A percentile compares a stretch with the other conserved stretches of the same genome.
phyloP scores from a whole-genome alignment of 2,329 filamentous ascomycete genomes.

The Ceratocystiopsis brevicomis region DNA sequence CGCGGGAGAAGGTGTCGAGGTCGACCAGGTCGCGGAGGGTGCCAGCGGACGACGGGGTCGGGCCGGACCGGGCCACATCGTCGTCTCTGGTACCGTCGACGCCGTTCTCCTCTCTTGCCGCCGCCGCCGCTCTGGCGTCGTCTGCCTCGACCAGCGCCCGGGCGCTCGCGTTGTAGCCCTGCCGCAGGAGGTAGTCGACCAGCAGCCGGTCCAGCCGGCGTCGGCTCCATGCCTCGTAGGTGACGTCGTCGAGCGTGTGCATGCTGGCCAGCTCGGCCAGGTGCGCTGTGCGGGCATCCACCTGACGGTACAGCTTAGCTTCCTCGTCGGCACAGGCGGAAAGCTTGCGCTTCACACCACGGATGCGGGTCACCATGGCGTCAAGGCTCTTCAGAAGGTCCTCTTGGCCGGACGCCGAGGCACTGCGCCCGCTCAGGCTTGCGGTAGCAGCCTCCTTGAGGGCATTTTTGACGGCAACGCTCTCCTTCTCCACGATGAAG shows the following conservation, averaged over 20 bases:
- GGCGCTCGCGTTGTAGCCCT: conserved; percentile 66
- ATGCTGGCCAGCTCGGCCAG: conserved; percentile 66
- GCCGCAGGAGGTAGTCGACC: conserved; percentile 79
- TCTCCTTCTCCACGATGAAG: conserved; percentile 55
- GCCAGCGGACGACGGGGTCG: too few species aligned
- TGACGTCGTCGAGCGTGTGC: conserved; percentile 68
- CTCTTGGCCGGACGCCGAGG: conserved; percentile 30
- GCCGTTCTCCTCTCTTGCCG: conserved; percentile 12
- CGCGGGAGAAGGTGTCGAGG: conserved; percentile 68
- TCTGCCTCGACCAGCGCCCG: conserved; percentile 48
- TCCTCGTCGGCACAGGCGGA: conserved; percentile 62
- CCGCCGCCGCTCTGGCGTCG: conserved; percentile 19
- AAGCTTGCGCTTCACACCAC: conserved; percentile 76
- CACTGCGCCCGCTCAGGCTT: conserved; percentile 43
- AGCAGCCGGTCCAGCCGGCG: conserved; percentile 64
- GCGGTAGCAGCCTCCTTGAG: conserved; percentile 47
- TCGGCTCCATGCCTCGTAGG: conserved; percentile 81
- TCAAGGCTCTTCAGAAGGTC: conserved; percentile 70
- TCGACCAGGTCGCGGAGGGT: conserved; percentile 69
- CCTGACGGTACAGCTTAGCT: conserved; percentile 52
- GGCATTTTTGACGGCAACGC: conserved; percentile 38
- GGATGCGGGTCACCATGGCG: conserved; percentile 67
- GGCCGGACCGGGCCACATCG: too few species aligned
- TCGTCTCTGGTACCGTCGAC: too few species aligned
- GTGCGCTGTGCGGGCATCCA: conserved; percentile 60